Base-by-base conservation (phyloP, 257 asterid genomes). In the Phtheirospermum japonicum region DNA sequence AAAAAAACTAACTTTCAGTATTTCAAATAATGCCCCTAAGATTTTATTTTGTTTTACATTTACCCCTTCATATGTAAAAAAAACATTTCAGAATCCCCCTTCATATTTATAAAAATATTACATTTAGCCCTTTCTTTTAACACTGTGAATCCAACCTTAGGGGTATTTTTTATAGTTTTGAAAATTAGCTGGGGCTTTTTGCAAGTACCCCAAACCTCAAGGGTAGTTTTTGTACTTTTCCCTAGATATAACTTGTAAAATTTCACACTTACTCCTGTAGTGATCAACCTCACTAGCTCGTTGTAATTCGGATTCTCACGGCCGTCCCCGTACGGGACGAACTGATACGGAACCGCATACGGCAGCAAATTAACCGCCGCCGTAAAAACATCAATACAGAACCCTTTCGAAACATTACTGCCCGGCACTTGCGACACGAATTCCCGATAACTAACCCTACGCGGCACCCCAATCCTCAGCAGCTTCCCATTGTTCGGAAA, bases 321-420 rank as follows among this genome's bases (percentile, higher is more conserved):
- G 62, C 97, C 97, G 43, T 89, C 75, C 63, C 99, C 99, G n/a
- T 60, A 85, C 23, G 99, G 87, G 23, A 85, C 23, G 58, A 93
- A 89, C 77, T 83, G 83, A 78, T 79, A 83, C 0, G 95, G 97
- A 74, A 93, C 87, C 0, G 97, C 94, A 67, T 93, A 89, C 0
- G 97, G 94, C 76, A 93, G 74, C 77, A 93, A 77, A 64, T 55
- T 82, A 12, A 87, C 88, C 1, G 99, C 99, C 66, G 99, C 86
- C 7, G 73, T 63, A 68, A 93, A 93, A 57, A 93, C 96, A 64
- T 93, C 99, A 19, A 93, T 79, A 73, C 97, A 87, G 71, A 89
- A 89, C 53, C 99, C 99, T 76, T 85, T 82, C 8, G 82, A 83
- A 26, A 31, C 68, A 64, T 89, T 81, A 18, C 86, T 76, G 32